These are phyloP conservation scores for Bretschneidera sinensis DNA, from an alignment of 345 rosid genomes.

Conservation along the genomic window DNA sequence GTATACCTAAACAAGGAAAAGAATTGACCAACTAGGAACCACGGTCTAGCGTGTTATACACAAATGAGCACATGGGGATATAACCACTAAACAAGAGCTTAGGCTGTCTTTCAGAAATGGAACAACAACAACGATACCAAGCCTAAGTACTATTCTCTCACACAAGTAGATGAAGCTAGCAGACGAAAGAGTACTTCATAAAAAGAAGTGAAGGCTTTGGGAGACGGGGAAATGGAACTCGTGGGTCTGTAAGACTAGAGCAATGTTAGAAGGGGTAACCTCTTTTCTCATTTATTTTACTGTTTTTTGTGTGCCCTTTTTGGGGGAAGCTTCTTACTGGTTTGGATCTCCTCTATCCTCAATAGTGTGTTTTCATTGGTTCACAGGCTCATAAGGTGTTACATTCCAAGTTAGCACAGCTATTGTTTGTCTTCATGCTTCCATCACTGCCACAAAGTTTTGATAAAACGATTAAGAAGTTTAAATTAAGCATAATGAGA, in stretches of 20 bases:
- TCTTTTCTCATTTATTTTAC: no score
- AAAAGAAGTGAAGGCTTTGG: slow-evolving; percentile 29
- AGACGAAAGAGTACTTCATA: slow-evolving; percentile 22
- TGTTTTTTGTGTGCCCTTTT: no score
- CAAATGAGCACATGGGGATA: slow-evolving; percentile 15
- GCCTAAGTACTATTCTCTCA: neutral
- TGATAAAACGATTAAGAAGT: no score
- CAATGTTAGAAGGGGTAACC: no score
- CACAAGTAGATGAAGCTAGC: slow-evolving; percentile 9
- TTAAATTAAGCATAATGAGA: no score
- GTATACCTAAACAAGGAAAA: slow-evolving; percentile 20
- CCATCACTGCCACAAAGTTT: no score
- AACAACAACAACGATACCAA: slow-evolving; percentile 9
- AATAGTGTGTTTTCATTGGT: no score
- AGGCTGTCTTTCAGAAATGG: slow-evolving; percentile 7
- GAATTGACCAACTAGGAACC: slow-evolving; percentile 20
- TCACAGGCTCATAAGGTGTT: no score
- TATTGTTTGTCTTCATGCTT: no score
- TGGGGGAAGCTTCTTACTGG: neutral
- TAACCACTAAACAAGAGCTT: slow-evolving; percentile 4
- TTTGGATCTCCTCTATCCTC: no score
- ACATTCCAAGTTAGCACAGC: no score
- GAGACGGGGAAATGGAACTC: slow-evolving; percentile 2
- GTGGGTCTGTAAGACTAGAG: neutral
- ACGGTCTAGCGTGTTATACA: neutral